Evolutionary conservation across 768 basidiomycete genomes (phyloP), one percentile per base, ranked within the genome.

Genomic region (Cyathus striatus): DNA sequence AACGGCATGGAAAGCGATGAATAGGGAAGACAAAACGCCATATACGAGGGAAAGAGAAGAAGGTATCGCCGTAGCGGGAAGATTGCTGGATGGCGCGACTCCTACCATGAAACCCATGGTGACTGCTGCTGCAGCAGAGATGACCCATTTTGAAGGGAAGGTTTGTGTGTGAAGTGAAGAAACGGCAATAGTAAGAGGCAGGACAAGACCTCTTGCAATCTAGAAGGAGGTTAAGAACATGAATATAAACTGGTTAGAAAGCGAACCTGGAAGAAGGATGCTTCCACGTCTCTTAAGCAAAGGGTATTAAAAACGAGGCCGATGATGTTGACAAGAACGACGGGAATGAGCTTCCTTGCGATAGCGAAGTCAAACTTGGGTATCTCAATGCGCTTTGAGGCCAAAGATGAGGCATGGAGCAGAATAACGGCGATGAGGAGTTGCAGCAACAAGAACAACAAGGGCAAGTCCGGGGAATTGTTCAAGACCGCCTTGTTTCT

Each of bases 191-290:
- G 90, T 94, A 38, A 89, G 70, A 0, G 90, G 90, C 4, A 94
- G 71, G 3, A 89, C 83, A 26, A 94, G 73, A 0, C 90, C 90
- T 50, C 90, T 69, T 1, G 90, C 90, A 53, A 94, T 89, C 83
- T 91, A 38, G n/a, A 14, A 42, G 22, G 30, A 30, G 35, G 20
- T 33, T 17, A 44, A 24, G 23, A 14, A 13, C 37, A 16, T 35
- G n/a, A 38, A 35, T 38, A 25, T n/a, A 30, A 24, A 18, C 23
- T 24, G 23, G 25, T n/a, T 20, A 40, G 32, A 10, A 30, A 21
- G 33, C 49, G 26, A 49, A 83, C 84, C 71, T 88, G 86, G 62
- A 88, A 90, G 60, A 84, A 90, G 0, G 82, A 80, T 2, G 87
- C 86, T 43, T 90, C 87, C 16, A 90, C 86, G 41, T 78, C 81